phyloP scores from a whole-genome alignment of 805 yeast species.

The Sugiyamaella qingdaonensis region DNA sequence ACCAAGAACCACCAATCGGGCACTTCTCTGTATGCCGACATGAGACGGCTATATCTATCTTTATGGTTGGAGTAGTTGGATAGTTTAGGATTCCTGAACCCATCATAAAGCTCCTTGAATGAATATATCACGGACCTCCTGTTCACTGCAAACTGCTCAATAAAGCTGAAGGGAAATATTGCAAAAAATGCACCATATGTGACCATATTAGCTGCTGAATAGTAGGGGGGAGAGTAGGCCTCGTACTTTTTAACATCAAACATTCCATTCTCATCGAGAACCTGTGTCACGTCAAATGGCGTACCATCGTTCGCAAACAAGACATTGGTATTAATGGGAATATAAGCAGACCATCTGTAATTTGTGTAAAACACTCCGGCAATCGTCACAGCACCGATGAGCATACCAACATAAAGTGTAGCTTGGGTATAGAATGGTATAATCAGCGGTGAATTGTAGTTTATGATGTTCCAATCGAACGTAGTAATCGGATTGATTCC shows the following conservation, averaged over 20 bases:
- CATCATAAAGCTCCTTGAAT: conserved; percentile 13
- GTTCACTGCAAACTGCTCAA: conserved; percentile 33
- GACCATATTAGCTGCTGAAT: conserved; percentile 44
- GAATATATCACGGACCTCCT: conserved; percentile 12
- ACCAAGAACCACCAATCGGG: conserved; percentile 69
- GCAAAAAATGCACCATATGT: conserved; percentile 55
- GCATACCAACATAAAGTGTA: conserved; percentile 38
- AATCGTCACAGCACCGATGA: conserved; percentile 42
- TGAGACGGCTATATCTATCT: conserved; percentile 20
- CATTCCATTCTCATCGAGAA: conserved; percentile 37
- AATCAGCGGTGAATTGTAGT: conserved; percentile 33
- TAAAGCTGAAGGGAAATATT: conserved; percentile 51
- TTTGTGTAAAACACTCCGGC: conserved; percentile 46
- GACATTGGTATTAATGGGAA: conserved; percentile 55
- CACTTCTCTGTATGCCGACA: conserved; percentile 50
- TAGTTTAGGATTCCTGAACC: conserved; percentile 30
- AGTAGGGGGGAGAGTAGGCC: conserved; percentile 65
- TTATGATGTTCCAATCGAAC: conserved; percentile 42
- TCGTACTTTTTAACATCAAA: conserved; percentile 48
- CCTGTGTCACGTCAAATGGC: conserved; percentile 44
- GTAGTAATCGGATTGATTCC: conserved; percentile 46
- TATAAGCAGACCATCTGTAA: conserved; percentile 54
- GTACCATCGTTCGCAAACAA: conserved; percentile 52
- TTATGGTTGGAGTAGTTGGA: conserved; percentile 12
- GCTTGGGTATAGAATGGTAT: conserved; percentile 42